phyloP scores from a whole-genome alignment of 129 eudicot genomes.

The Ambrosia trifida region DNA sequence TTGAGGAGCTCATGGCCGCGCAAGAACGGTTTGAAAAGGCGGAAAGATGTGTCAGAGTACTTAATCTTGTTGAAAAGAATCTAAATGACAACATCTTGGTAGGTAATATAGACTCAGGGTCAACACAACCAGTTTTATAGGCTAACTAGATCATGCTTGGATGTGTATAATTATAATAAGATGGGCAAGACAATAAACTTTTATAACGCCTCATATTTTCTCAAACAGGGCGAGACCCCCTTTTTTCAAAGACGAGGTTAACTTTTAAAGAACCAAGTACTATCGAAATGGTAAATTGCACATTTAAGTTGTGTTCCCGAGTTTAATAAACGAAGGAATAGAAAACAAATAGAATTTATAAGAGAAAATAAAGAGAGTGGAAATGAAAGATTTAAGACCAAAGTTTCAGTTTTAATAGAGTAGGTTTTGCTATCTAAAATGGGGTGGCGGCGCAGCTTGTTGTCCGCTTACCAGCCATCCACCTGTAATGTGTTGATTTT shows the following conservation, averaged over 20 bases:
- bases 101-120: constrained; percentile 31
- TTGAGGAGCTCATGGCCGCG: constrained; percentile 30
- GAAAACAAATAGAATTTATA: too few relatives aligned
- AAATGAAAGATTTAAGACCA: too few relatives aligned
- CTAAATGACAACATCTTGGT: constrained; percentile 27
- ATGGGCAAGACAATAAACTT: neutral
- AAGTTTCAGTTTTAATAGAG: too few relatives aligned
- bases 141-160: constrained; percentile 1
- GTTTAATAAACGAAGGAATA: too few relatives aligned
- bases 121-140: neutral
- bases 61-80: constrained; percentile 29
- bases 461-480: too few relatives aligned
- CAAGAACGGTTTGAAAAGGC: constrained; percentile 30
- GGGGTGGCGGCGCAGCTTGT: too few relatives aligned
- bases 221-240: neutral
- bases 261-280: too few relatives aligned
- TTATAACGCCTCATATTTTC: neutral
- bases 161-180: neutral
- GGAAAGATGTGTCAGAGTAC: constrained; percentile 32
- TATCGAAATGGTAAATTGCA: too few relatives aligned
- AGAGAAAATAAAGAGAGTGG: too few relatives aligned
- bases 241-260: neutral
- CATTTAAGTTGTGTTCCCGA: too few relatives aligned
- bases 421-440: too few relatives aligned
- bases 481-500: too few relatives aligned